phyloP scores from a whole-genome alignment of 2,329 filamentous ascomycete genomes.

The Boeremia lycopersici region DNA sequence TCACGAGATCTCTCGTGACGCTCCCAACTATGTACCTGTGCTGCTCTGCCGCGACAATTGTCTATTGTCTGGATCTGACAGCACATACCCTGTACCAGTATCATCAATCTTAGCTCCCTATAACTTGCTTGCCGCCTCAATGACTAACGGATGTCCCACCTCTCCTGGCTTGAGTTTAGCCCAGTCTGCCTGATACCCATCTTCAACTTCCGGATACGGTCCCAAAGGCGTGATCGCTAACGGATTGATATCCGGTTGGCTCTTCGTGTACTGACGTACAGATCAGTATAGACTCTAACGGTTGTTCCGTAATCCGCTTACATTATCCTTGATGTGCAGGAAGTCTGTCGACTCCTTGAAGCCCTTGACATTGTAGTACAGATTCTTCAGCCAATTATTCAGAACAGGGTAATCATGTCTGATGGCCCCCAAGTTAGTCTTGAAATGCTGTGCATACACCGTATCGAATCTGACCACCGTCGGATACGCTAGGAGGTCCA shows the following conservation, averaged over 20 bases:
- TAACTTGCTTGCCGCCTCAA: conserved; percentile 40
- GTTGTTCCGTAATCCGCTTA: conserved; percentile 24
- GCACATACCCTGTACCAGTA: background rate
- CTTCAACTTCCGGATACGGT: conserved; percentile 64
- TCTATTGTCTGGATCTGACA: background rate
- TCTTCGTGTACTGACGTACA: conserved; percentile 60
- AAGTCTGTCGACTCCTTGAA: conserved; percentile 68
- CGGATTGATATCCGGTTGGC: conserved; percentile 65
- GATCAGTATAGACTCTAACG: too few relatives aligned
- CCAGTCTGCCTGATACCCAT: conserved; percentile 58
- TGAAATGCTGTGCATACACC: conserved; percentile 70
- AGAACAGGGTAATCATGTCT: conserved; percentile 65
- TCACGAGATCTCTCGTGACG: too few relatives aligned
- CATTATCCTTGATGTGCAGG: conserved; percentile 71
- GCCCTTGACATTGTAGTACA: conserved; percentile 63
- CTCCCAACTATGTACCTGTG: too few relatives aligned
- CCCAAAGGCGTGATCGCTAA: conserved; percentile 67
- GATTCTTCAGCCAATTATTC: conserved; percentile 64
- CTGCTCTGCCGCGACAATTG: too few relatives aligned
- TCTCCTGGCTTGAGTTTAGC: conserved; percentile 55
- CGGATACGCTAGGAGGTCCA: conserved; percentile 64
- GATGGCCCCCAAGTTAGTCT: conserved; percentile 67
- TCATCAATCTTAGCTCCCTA: conserved; percentile 3
- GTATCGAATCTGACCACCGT: conserved; percentile 66
- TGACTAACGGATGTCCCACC: conserved; percentile 51